A percentile compares a stretch with the other conserved stretches of the same genome.
phyloP scores from a whole-genome alignment of 768 basidiomycete species.

The Boletus rubescentipes region DNA sequence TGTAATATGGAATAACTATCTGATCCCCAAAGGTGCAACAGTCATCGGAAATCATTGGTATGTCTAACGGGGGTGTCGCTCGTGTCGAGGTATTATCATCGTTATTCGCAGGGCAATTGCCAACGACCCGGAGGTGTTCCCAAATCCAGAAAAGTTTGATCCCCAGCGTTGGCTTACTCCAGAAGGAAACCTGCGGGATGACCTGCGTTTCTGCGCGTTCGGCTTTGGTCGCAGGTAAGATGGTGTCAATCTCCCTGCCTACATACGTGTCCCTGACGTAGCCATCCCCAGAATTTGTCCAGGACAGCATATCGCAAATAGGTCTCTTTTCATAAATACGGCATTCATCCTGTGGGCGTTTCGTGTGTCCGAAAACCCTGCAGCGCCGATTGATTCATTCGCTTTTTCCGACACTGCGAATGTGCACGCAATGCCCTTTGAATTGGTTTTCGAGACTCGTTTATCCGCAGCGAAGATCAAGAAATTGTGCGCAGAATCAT shows the following conservation, averaged over 20 bases:
- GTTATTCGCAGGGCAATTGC: slow-evolving; percentile 10
- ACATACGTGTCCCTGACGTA: neutral
- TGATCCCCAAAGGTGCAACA: slow-evolving; percentile 33
- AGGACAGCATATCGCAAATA: slow-evolving; percentile 38
- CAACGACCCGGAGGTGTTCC: slow-evolving; percentile 11
- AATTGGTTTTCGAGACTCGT: slow-evolving; percentile 11
- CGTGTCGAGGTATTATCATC: neutral
- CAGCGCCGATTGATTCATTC: slow-evolving; percentile 54
- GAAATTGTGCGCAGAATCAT: slow-evolving; percentile 4
- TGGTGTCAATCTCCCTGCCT: neutral
- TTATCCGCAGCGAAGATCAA: neutral
- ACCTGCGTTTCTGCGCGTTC: slow-evolving; percentile 8
- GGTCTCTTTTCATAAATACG: slow-evolving; percentile 60
- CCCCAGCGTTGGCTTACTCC: slow-evolving; percentile 7
- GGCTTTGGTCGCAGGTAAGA: slow-evolving; percentile 14
- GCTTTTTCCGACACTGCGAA: slow-evolving; percentile 46
- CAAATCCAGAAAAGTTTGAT: slow-evolving; percentile 9
- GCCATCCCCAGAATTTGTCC: slow-evolving; percentile 21
- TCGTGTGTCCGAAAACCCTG: slow-evolving; percentile 45
- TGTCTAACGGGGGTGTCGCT: no score
- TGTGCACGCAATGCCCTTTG: slow-evolving; percentile 6
- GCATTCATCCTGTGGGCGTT: slow-evolving; percentile 65
- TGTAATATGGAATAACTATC: slow-evolving; percentile 38
- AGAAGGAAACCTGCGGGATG: slow-evolving; percentile 4
- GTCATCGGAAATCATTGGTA: slow-evolving; percentile 17